Evolutionary conservation across 305 asterid species (phyloP).

Genomic region (Fraxinus ornus): DNA sequence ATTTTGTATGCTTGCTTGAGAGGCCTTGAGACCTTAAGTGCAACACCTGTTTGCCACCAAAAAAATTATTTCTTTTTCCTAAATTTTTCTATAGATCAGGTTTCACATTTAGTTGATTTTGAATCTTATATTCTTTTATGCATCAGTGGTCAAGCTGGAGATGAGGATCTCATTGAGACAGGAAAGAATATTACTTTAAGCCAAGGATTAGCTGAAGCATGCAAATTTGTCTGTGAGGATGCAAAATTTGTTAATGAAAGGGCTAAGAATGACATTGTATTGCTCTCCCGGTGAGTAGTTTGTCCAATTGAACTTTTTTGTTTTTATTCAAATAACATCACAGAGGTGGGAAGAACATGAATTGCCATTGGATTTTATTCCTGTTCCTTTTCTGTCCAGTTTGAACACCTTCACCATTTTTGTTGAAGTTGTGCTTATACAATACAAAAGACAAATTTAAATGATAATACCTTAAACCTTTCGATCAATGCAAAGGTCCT

Average conservation of each 20-base stretch:
- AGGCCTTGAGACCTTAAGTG: neutral
- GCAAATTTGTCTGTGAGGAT: conserved; percentile 75
- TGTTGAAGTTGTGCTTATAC: neutral
- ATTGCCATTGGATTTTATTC: neutral
- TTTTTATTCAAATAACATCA: neutral
- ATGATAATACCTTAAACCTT: neutral
- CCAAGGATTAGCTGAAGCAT: conserved; percentile 84
- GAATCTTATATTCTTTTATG: conserved; percentile 15
- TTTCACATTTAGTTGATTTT: conserved; percentile 15
- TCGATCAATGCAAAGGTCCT: neutral
- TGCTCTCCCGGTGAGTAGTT: conserved; percentile 71
- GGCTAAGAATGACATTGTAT: conserved; percentile 77
- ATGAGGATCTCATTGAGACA: conserved; percentile 43
- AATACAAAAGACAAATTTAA: neutral
- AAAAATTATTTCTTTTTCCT: neutral
- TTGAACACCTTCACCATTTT: conserved; percentile 1
- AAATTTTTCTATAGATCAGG: neutral
- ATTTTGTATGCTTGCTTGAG: neutral
- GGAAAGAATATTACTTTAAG: conserved; percentile 41
- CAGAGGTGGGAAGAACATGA: neutral
- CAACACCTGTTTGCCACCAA: neutral
- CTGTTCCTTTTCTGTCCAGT: neutral
- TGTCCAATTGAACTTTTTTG: conserved; percentile 13
- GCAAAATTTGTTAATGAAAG: conserved; percentile 87
- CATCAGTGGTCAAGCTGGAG: conserved; percentile 47